Conservation (phyloP, 108 stramenopile species). For the Nitzschia sp. region DNA sequence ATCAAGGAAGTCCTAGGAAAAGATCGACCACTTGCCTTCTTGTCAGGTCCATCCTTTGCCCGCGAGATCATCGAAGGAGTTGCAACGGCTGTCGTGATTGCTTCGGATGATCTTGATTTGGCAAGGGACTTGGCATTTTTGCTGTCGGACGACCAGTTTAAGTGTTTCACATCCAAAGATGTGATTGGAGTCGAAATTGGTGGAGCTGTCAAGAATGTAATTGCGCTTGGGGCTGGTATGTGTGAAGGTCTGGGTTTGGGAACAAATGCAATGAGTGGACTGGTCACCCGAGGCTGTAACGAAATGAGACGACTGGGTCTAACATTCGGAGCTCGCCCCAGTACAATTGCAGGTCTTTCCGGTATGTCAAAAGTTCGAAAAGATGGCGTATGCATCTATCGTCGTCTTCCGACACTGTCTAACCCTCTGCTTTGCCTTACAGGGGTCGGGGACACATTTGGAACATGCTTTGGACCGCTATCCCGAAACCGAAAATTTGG, state of each 20-base stretch:
- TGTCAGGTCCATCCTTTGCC: conserved; percentile 96
- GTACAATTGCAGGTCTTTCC: conserved; percentile 88
- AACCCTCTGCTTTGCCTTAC: background rate
- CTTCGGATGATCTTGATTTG: conserved; percentile 85
- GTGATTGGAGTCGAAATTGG: conserved; percentile 96
- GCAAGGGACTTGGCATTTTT: conserved; percentile 89
- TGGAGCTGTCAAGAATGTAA: conserved; percentile 97
- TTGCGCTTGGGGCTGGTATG: conserved; percentile 97
- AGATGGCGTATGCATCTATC: background rate
- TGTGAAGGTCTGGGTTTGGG: conserved; percentile 95
- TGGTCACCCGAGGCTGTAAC: conserved; percentile 94
- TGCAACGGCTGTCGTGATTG: conserved; percentile 95
- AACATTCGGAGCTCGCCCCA: conserved; percentile 84
- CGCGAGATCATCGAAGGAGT: conserved; percentile 92
- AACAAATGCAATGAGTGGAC: conserved; percentile 94
- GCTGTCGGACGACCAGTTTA: conserved; percentile 80
- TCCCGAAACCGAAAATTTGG: conserved; percentile 94
- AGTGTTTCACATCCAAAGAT: conserved; percentile 87
- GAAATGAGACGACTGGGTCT: conserved; percentile 95
- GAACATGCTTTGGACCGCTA: conserved; percentile 96
- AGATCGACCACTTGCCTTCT: conserved; percentile 88
- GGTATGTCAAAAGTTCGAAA: conserved; percentile 49
- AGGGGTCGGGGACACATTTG: conserved; percentile 98
- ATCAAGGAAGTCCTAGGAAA: conserved; percentile 81
- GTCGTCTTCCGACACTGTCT: background rate